Evolutionary conservation across 2,329 filamentous ascomycete genomes (phyloP), one percentile per base, ranked within the genome.

Genomic region (Neoascochyta sp.): DNA sequence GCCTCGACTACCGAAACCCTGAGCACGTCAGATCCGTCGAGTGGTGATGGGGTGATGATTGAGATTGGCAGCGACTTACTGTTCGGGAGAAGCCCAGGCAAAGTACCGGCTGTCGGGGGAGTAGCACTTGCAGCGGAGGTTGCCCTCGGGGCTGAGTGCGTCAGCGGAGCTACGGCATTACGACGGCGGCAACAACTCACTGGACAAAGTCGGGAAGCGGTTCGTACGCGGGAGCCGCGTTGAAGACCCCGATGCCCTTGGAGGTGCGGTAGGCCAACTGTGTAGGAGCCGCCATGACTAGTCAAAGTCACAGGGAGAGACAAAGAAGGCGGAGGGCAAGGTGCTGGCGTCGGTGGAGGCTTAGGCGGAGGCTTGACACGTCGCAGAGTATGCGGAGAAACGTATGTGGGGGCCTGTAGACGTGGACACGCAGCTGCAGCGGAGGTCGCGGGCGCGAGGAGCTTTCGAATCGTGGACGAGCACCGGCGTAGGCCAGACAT

Each of bases 211-310:
- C 90, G 58, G 85, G 71, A 59, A 96, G 76, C 60, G 82, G 71
- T 66, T 86, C 78, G 70, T 98, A 98, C 60, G 83, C 78, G 41
- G 92, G 92, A 50, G 81, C 85, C 57, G 88, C 87, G 72, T 96
- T 86, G 69, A 94, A 80, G 67, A 96, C 75, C 59, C 89, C 89
- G 72, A 98, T 89, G 66, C 81, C 83, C 80, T 95, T 96, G 69
- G 89, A 84, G 67, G 92, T 95, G 71, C 92, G 87, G 76, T 85
- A 95, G 69, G 87, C 86, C 80, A 95, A 85, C 80, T 95, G 90
- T 71, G 90, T 83, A 61, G 86, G 81, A 74, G 75, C 81, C 66
- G 86, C 85, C 88, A 95, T 95, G 78, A 81, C 85, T 88, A 88
- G 78, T 81, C 62, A 87, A 88, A 88, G 83, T 75, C 83, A 87